Conservation (phyloP, 768 basidiomycete species). For the Auricularia heimuer region DNA sequence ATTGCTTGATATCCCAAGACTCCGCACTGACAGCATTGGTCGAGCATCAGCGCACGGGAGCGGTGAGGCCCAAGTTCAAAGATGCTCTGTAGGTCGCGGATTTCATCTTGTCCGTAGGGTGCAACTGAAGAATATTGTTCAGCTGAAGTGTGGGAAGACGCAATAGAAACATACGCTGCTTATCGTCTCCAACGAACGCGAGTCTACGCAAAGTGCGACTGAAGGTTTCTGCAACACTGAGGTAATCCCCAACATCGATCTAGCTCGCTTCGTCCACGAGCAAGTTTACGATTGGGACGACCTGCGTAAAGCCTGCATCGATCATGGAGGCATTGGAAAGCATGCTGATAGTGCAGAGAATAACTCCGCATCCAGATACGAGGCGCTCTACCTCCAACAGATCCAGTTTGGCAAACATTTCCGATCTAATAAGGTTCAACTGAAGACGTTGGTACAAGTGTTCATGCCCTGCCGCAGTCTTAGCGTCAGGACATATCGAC, state of each 20-base stretch:
- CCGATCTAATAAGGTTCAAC: conserved; percentile 43
- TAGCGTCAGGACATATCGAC: no score
- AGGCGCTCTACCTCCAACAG: conserved; percentile 11
- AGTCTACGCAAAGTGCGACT: conserved; percentile 29
- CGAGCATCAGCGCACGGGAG: conserved; percentile 40
- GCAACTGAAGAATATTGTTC: conserved; percentile 56
- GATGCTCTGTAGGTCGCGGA: conserved; percentile 56
- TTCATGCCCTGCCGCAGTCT: conserved; percentile 87
- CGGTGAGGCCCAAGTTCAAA: conserved; percentile 62
- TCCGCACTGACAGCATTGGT: conserved; percentile 68
- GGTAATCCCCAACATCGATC: conserved; percentile 37
- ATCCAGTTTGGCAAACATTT: conserved; percentile 15
- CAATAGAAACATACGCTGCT: conserved; percentile 31
- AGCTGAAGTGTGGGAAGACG: no score
- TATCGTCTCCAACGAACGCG: conserved; percentile 46
- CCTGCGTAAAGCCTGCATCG: conserved; percentile 23
- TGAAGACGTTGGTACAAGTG: conserved; percentile 51
- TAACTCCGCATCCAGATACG: conserved; percentile 38
- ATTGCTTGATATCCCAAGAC: no score
- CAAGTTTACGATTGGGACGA: conserved; percentile 35
- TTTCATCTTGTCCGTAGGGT: conserved; percentile 66
- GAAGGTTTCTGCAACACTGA: conserved; percentile 31
- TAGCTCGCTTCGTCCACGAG: conserved; percentile 46
- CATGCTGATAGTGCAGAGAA: conserved; percentile 77
- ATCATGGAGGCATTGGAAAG: no score